These are phyloP conservation scores for Clavispora asparagi DNA, from an alignment of 805 yeast species.

Conservation along the genomic window DNA sequence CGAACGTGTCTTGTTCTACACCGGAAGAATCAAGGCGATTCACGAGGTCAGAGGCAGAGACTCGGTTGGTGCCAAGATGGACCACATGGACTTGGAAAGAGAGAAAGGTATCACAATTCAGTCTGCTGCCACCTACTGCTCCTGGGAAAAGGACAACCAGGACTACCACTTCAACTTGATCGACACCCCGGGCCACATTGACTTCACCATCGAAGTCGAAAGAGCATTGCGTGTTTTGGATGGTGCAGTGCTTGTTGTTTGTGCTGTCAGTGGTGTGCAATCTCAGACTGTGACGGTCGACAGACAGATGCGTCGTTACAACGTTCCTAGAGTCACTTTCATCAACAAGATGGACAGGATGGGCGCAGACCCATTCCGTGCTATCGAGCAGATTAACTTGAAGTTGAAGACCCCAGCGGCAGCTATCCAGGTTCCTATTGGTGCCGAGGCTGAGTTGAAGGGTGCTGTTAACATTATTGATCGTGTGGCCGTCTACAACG, in stretches of 20 bases:
- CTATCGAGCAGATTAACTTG: conserved; percentile 82
- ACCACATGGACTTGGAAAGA: conserved; percentile 96
- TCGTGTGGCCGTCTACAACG: conserved; percentile 81
- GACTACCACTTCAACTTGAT: conserved; percentile 87
- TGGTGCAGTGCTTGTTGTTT: conserved; percentile 96
- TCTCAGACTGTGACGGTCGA: conserved; percentile 98
- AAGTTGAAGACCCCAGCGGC: conserved; percentile 94
- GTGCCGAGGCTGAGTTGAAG: conserved; percentile 75
- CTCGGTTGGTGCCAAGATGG: conserved; percentile 99
- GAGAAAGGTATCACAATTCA: conserved; percentile 99
- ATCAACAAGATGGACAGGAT: conserved; percentile 98
- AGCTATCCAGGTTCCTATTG: conserved; percentile 97
- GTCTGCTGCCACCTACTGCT: conserved; percentile 97
- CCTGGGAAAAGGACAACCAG: conserved; percentile 75
- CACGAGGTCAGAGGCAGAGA: conserved; percentile 97
- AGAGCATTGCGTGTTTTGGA: conserved; percentile 96
- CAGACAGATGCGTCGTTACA: conserved; percentile 97
- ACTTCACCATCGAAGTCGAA: conserved; percentile 97
- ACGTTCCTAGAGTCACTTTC: conserved; percentile 93
- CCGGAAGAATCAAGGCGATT: conserved; percentile 94
- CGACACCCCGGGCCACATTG: conserved; percentile 99
- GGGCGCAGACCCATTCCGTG: conserved; percentile 98
- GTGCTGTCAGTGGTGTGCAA: conserved; percentile 98
- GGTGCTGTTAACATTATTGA: conserved; percentile 93
- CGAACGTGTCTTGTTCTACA: conserved; percentile 91